Conservation (phyloP, 345 rosid species). For the Euphorbia lathyris region DNA sequence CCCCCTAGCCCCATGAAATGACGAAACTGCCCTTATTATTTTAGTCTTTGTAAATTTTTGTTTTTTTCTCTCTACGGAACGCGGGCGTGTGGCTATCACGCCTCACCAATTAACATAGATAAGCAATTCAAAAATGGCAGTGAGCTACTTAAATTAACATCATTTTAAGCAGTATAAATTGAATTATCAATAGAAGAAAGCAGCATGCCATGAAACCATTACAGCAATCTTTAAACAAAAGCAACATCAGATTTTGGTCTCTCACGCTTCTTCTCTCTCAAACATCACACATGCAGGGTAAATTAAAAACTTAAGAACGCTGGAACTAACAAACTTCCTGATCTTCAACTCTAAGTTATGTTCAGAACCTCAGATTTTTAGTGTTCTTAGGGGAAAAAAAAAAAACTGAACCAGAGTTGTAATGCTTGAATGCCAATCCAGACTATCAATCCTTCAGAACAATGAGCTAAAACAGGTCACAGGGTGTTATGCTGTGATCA, state of each 20-base stretch:
- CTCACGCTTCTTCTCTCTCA: background rate
- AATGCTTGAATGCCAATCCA: background rate
- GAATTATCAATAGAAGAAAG: background rate
- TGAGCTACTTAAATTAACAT: background rate
- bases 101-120: too few species aligned
- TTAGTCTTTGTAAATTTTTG: too few species aligned
- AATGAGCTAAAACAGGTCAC: background rate
- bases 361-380: background rate
- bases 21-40: too few species aligned
- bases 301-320: too few species aligned
- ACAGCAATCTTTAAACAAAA: background rate
- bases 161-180: background rate
- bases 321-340: background rate
- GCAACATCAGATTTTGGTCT: background rate
- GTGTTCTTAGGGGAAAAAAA: background rate
- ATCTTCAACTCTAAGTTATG: background rate
- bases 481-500: background rate
- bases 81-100: too few species aligned
- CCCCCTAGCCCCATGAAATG: too few species aligned
- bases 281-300: background rate
- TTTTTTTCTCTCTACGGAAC: too few species aligned
- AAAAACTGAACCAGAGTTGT: background rate
- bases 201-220: background rate
- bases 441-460: background rate
- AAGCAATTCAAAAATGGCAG: too few species aligned